phyloP scores from a whole-genome alignment of 345 rosid genomes.

The Hibiscus tridactylites region DNA sequence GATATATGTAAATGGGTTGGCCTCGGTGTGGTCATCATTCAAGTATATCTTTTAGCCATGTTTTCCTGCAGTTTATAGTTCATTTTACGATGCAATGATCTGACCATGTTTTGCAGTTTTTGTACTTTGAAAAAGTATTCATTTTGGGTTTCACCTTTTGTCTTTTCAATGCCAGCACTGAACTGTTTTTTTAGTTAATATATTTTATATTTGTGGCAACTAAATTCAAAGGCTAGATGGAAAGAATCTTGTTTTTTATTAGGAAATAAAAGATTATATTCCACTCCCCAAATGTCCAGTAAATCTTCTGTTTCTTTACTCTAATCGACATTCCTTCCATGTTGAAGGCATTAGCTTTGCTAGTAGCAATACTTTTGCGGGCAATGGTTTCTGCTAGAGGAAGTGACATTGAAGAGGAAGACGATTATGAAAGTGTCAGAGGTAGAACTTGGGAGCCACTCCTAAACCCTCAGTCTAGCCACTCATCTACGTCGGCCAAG shows the following conservation, averaged over 20 bases:
- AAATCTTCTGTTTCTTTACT: neutral
- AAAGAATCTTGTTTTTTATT: neutral
- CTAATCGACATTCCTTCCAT: conserved; percentile 3
- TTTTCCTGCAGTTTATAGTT: conserved; percentile 1
- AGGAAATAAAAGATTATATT: neutral
- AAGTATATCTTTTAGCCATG: conserved; percentile 32
- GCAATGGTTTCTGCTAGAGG: conserved; percentile 53
- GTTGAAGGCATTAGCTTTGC: conserved; percentile 56
- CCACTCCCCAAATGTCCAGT: neutral
- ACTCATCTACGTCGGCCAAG: conserved; percentile 46
- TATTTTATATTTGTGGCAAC: neutral
- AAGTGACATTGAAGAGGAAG: conserved; percentile 34
- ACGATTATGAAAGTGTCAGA: conserved; percentile 50
- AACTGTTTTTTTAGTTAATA: neutral
- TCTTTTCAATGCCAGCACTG: neutral
- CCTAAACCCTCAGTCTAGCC: conserved; percentile 49
- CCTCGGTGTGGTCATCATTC: conserved; percentile 49
- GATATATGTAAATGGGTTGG: conserved; percentile 86
- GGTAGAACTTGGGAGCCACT: conserved; percentile 67
- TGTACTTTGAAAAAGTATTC: neutral
- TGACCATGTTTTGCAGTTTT: neutral
- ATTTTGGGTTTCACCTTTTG: neutral
- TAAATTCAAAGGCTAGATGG: neutral
- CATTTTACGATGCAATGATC: neutral
- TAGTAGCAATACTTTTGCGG: conserved; percentile 66